Base-by-base conservation (phyloP, 2,329 filamentous ascomycete genomes). In the Neonectria neomacrospora region DNA sequence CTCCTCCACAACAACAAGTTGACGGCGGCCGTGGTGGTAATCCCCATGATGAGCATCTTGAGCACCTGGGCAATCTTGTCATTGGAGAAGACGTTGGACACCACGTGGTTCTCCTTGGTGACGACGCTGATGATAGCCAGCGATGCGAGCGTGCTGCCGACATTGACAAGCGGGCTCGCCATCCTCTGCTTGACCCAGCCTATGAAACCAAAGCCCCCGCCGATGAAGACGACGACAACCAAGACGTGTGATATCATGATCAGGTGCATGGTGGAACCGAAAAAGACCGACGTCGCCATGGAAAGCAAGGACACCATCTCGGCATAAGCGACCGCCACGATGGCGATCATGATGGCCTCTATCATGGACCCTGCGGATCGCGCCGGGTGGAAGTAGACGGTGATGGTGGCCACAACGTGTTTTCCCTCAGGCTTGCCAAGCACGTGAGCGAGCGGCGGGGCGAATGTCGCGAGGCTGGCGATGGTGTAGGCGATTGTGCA, bases 381-480 rank as follows among this genome's bases (percentile, higher is more conserved):
- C 1, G 93, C 92, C 1, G 95, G 94, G 75, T 97, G 94, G 73
- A 97, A 98, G 74, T 97, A 98, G 9, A 97, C 94, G 0, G 93
- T 96, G 55, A 97, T 89, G 1, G 95, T 97, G 34, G 94, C 94
- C 53, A 97, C 93, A 71, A 97, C 90, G 79, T 97, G 95, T 75
- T 97, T 97, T 41, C 93, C 93, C 78, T 97, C 94, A 68, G 94
- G 91, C 63, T 90, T 85, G 3, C 95, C 95, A 5, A 97, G 83
- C 54, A 93, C 87, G 5, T 84, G 81, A 10, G 93, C 89, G 47
- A 97, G 83, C 2, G 86, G 85, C 0, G 90, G 87, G 58, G 92
- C 89, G 71, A 97, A 96, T 0, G 94, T 97, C 20, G 90, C 93
- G 75, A 97, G 82, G 70, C 92, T 96, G 23, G 92, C 95, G 39